Evolutionary conservation across 768 basidiomycete genomes (phyloP), one percentile per base, ranked within the genome.

Genomic region (Kwoniella shandongensis): DNA sequence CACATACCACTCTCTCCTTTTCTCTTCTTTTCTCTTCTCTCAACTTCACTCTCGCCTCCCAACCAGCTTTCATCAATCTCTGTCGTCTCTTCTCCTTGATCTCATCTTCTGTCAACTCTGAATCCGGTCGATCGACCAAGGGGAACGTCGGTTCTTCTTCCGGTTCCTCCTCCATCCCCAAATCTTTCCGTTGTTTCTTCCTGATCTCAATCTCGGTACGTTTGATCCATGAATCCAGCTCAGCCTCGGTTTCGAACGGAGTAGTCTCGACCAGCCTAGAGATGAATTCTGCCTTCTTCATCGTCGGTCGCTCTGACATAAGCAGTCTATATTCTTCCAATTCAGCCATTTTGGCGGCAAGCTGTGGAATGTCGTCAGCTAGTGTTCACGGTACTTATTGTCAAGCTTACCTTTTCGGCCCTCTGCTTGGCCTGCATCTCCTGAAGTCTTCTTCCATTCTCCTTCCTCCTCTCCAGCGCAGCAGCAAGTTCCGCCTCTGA

Each of bases 81-180:
- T 99, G 96, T 69, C 87, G 89, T 69, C 86, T 86, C 79, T 98
- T 99, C 77, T 99, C 96, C 74, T 89, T 97, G 32, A 97, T 73
- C 23, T 85, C 82, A 38, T 94, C 92, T 70, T 98, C 93, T 66
- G 90, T 89, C 61, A 92, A 87, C 57, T 94, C 88, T 5, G 83
- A 86, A 76, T 99, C 96, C 0, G 92, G 91, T 1, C 88, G 81
- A 67, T 96, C 91, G n/a, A 94, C 80, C 1, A 99, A 81, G 18
- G 90, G 92, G 79, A 92, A 99, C 0, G 85, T 84, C 1, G 80
- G 80, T 20, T 90, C 83, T 56, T 92, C 93, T 50, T 71, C 70
- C 18, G 74, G 79, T 25, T 86, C 86, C 11, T 91, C 89, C 32
- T 84, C 86, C 18, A 85, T 80, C 1, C 81, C 89, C 1, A 79